These are phyloP conservation scores for Wallacemonas sp. DNA, from an alignment of 208 protist species.

Conservation along the genomic window DNA sequence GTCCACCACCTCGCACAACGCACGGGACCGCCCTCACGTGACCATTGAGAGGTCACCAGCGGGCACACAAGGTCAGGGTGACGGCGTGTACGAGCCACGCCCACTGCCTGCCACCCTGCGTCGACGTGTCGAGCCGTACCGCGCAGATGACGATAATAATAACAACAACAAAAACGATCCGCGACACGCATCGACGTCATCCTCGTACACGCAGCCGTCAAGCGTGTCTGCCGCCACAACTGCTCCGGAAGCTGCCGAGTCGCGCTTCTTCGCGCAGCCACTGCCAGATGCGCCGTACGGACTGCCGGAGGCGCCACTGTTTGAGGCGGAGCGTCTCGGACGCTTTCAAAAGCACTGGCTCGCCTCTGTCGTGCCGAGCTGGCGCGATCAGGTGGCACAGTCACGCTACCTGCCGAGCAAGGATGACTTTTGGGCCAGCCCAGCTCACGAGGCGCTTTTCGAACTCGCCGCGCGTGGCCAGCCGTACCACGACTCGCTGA, in stretches of 20 bases:
- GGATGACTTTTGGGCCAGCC: constrained; percentile 59
- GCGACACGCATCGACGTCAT: not conserved
- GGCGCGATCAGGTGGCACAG: constrained; percentile 2
- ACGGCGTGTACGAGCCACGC: not conserved
- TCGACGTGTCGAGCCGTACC: not conserved
- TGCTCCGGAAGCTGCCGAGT: not conserved
- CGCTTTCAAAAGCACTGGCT: constrained; percentile 57
- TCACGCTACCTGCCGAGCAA: constrained; percentile 57
- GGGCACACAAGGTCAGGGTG: too few relatives aligned
- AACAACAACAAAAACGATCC: not conserved
- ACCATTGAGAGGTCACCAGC: too few relatives aligned
- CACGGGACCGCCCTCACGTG: not conserved
- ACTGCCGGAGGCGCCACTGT: constrained; percentile 31
- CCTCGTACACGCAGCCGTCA: not conserved
- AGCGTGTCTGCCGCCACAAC: not conserved
- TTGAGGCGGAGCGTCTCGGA: constrained; percentile 58
- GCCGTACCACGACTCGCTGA: constrained; percentile 69
- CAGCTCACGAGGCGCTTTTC: constrained; percentile 65
- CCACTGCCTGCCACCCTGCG: constrained; percentile 1
- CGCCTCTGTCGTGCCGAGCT: constrained; percentile 11
- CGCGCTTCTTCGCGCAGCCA: not conserved
- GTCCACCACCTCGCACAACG: too few relatives aligned
- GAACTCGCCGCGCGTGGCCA: constrained; percentile 35
- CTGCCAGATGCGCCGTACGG: constrained; percentile 54
- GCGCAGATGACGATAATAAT: too few relatives aligned